Base-by-base conservation (phyloP, 352 stramenopile species). In the Pythium dissotocum region DNA sequence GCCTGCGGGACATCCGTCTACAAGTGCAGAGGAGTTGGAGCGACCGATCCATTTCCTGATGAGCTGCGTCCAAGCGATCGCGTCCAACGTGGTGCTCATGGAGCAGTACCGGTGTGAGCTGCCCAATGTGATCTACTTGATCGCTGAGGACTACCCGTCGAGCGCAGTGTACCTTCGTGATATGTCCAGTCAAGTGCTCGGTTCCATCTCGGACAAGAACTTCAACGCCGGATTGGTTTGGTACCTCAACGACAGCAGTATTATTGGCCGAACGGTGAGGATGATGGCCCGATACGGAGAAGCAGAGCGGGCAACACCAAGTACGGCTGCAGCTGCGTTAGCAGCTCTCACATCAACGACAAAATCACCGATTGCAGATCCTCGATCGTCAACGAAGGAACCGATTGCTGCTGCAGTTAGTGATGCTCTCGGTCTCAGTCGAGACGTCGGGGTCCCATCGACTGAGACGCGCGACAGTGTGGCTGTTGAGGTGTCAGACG, bases 191-290 rank as follows among this genome's bases (percentile, higher is more conserved):
- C 75, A 79, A 42, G 78, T 82, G 0, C 58, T 94, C 10, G 63
- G 71, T 3, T 73, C 75, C 0, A 64, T 91, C 1, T 62, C 78
- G 0, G 78, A 89, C 61, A 80, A 77, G 46, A 90, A 83, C 49
- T 89, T 94, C 61, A 94, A 83, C 54, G 79, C 86, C 8, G 84
- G 73, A 3, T 62, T 92, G 0, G 80, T 89, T 7, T 94, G 84
- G 86, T 93, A 94, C 54, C 67, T 94, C 18, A 76, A 91, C 52
- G 86, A 93, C 53, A 89, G 80, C 57, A 77, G 77, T 56, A 63
- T 77, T 8, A 63, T 94, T 28, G 68, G 72, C 6, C 79, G 77
- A 44, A 80, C 75, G 8, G 69, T 94, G 28, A 67, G 73, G 3
- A 63, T 80, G 30, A 83, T 94, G 57, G 56, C 67, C 0, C 75